Evolutionary conservation across 1,139 yeast genomes (phyloP).

Genomic region (Ogataea hybrid): DNA sequence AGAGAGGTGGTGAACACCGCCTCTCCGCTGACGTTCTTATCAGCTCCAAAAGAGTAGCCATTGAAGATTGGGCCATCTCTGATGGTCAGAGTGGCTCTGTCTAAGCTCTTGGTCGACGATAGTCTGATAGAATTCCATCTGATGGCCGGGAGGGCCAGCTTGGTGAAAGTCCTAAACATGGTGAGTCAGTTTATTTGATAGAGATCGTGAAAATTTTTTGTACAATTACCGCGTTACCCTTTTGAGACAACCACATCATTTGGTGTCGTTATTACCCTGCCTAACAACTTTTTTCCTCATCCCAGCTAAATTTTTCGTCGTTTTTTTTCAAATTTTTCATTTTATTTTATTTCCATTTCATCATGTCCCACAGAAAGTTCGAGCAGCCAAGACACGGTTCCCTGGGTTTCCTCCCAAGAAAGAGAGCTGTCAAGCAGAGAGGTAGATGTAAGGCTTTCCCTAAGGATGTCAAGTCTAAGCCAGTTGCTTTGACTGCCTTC

Average conservation of each 20-base stretch:
- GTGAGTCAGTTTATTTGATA: constrained; percentile 6
- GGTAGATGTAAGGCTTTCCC: constrained; percentile 99
- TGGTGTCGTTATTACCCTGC: constrained; percentile 8
- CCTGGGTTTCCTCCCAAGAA: constrained; percentile 98
- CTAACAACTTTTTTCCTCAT: constrained; percentile 8
- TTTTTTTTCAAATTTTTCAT: not conserved
- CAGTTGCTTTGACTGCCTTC: constrained; percentile 99
- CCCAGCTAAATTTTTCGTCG: constrained; percentile 6
- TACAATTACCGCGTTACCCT: constrained; percentile 23
- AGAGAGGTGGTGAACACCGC: constrained; percentile 97
- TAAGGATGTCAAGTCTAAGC: constrained; percentile 96
- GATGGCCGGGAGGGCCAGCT: constrained; percentile 6
- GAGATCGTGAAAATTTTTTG: constrained; percentile 20
- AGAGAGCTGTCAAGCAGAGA: constrained; percentile 98
- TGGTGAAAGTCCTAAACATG: constrained; percentile 7
- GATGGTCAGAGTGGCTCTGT: constrained; percentile 87
- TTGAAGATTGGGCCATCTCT: constrained; percentile 92
- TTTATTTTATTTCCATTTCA: constrained; percentile 8
- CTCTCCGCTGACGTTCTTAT: constrained; percentile 89
- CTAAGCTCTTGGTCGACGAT: constrained; percentile 39
- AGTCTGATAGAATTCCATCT: constrained; percentile 17
- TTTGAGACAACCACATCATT: constrained; percentile 10
- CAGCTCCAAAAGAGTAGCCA: constrained; percentile 94
- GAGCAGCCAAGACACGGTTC: constrained; percentile 99
- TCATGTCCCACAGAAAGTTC: constrained; percentile 99